phyloP scores from a whole-genome alignment of 139 green algal genomes.

The Chlorella sp. region DNA sequence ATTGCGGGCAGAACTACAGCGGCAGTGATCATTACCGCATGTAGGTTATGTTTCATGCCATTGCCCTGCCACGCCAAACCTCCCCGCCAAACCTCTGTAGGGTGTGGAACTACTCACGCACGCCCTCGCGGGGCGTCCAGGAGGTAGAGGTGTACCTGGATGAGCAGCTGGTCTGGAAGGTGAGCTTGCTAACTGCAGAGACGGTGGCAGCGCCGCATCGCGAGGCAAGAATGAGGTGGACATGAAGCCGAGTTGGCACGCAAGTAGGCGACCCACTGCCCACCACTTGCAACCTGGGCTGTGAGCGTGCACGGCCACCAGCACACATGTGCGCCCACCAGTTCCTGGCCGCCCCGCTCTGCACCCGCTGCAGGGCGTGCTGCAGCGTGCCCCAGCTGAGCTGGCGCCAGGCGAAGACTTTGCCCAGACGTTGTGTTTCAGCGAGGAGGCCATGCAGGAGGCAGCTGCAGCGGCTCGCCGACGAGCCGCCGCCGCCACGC shows the following conservation, averaged over 20 bases:
- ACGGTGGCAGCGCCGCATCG: not conserved
- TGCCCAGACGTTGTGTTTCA: conserved; percentile 28
- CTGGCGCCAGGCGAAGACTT: conserved; percentile 4
- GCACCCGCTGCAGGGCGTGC: conserved; percentile 16
- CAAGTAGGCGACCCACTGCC: too few relatives aligned
- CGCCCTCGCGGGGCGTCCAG: conserved; percentile 39
- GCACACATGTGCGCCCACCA: too few relatives aligned
- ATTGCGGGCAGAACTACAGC: too few relatives aligned
- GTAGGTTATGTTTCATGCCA: too few relatives aligned
- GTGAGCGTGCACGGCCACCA: too few relatives aligned
- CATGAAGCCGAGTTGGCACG: not conserved
- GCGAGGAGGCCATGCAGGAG: conserved; percentile 22
- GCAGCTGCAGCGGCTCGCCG: conserved; percentile 4
- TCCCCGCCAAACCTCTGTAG: not conserved
- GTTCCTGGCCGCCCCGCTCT: too few relatives aligned
- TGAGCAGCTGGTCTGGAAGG: conserved; percentile 46
- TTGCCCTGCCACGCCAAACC: too few relatives aligned
- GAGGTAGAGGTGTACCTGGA: conserved; percentile 49
- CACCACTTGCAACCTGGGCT: too few relatives aligned
- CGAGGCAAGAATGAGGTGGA: not conserved
- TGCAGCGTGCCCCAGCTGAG: conserved; percentile 21
- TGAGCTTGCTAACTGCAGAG: not conserved
- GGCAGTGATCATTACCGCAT: too few relatives aligned
- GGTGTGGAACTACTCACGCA: conserved; percentile 55
- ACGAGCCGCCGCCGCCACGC: not conserved